These are phyloP conservation scores for Acanthamoeba sp. DNA, from an alignment of 208 protist species.

Conservation along the genomic window DNA sequence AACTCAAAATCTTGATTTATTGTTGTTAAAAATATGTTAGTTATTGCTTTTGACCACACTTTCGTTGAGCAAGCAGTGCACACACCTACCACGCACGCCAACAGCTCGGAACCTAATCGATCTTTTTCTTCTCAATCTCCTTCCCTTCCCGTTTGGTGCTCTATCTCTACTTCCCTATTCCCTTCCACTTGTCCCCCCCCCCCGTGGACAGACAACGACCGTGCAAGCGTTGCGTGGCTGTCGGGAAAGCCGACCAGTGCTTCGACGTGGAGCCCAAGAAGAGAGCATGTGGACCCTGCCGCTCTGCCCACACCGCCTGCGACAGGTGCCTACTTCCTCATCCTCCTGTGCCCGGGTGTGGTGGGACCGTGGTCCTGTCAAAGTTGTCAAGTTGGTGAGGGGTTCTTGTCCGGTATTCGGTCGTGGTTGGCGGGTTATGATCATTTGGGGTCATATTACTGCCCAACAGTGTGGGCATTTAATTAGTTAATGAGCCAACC, in stretches of 20 bases:
- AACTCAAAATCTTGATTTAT: neutral
- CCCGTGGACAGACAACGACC: constrained; percentile 23
- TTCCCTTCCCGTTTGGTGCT: neutral
- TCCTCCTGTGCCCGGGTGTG: neutral
- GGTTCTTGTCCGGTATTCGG: no score
- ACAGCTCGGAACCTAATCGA: neutral
- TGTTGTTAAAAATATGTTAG: no score
- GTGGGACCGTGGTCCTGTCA: neutral
- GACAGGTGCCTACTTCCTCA: neutral
- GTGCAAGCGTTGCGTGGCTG: constrained; percentile 42
- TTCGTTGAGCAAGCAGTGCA: no score
- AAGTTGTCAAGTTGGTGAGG: neutral
- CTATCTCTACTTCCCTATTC: constrained; percentile 3
- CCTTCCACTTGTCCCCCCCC: neutral
- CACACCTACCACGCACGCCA: neutral
- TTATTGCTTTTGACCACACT: neutral
- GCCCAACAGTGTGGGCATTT: neutral
- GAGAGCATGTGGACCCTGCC: constrained; percentile 37
- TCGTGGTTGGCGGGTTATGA: neutral
- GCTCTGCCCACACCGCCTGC: constrained; percentile 26
- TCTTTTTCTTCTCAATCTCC: neutral
- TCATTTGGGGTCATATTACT: neutral
- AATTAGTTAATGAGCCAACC: neutral
- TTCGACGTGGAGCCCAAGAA: constrained; percentile 69
- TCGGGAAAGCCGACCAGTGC: constrained; percentile 66